Conservation (phyloP, 2,329 filamentous ascomycete species). For the Hypoxylon sp. region DNA sequence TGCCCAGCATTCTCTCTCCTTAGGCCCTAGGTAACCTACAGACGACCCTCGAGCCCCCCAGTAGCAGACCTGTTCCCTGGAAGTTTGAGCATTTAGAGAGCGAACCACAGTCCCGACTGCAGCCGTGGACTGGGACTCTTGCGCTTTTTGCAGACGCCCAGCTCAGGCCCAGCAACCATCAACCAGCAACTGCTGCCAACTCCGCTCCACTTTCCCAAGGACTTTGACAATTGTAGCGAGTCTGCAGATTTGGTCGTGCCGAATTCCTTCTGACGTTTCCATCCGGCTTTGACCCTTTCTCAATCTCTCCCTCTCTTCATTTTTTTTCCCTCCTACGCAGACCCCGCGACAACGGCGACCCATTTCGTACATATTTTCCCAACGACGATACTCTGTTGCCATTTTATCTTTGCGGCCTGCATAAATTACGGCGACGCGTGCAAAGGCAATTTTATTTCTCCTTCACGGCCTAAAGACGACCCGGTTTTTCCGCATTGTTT, state of each 20-base stretch:
- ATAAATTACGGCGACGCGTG: constrained; percentile 21
- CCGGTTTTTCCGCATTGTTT: constrained; percentile 38
- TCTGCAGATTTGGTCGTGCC: constrained; percentile 37
- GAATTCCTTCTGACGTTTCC: constrained; percentile 47
- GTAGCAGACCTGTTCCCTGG: constrained; percentile 13
- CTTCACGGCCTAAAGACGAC: constrained; percentile 21
- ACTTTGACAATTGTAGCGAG: constrained; percentile 29
- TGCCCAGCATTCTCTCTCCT: constrained; percentile 26
- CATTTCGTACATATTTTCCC: constrained; percentile 44
- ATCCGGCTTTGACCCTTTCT: constrained; percentile 49
- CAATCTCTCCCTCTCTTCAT: constrained; percentile 40
- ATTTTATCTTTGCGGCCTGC: constrained; percentile 33
- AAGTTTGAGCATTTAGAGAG: constrained; percentile 15
- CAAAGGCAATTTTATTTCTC: constrained; percentile 22
- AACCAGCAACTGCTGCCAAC: constrained; percentile 3
- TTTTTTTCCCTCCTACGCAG: constrained; percentile 40
- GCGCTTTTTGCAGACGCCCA: neutral
- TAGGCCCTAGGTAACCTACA: constrained; percentile 10
- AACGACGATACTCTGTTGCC: constrained; percentile 49
- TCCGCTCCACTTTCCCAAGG: constrained; percentile 26
- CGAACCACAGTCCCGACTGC: constrained; percentile 17
- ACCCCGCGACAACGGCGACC: constrained; percentile 50
- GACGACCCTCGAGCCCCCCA: constrained; percentile 25
- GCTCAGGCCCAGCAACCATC: too few relatives aligned
- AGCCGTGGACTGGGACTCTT: constrained; percentile 16